Conservation (phyloP, 352 stramenopile genomes). For the Phytophthora foliorum region DNA sequence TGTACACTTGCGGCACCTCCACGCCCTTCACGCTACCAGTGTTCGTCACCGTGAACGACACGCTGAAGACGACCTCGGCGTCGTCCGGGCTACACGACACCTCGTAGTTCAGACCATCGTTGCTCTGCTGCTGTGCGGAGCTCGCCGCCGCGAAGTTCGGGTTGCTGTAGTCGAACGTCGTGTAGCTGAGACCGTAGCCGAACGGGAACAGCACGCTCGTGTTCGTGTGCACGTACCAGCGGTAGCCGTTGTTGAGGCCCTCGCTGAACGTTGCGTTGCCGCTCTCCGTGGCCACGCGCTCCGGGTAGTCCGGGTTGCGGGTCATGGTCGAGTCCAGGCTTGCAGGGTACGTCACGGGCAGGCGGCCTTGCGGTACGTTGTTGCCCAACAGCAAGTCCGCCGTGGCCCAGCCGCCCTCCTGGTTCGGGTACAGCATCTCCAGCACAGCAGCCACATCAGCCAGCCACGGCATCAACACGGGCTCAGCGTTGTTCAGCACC, state of each 20-base stretch:
- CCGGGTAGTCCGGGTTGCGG: conserved; percentile 40
- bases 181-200: conserved; percentile 44
- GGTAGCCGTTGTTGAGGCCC: conserved; percentile 45
- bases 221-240: conserved; percentile 44
- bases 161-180: conserved; percentile 44
- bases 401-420: conserved; percentile 45
- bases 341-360: conserved; percentile 40
- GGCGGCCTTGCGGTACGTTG: conserved; percentile 38
- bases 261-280: conserved; percentile 46
- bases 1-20: conserved; percentile 45
- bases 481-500: conserved; percentile 44
- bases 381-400: conserved; percentile 42
- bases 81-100: conserved; percentile 36
- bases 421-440: conserved; percentile 49
- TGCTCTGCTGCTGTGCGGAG: conserved; percentile 20
- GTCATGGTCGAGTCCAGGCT: conserved; percentile 39
- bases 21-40: conserved; percentile 40
- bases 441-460: conserved; percentile 40
- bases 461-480: conserved; percentile 43
- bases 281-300: conserved; percentile 32
- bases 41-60: conserved; percentile 39
- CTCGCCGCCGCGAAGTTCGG: conserved; percentile 33
- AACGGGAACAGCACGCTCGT: conserved; percentile 46
- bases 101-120: conserved; percentile 34
- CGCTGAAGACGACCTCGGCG: conserved; percentile 33